Evolutionary conservation across 192 early-diverging fungal species (phyloP), one percentile per base, ranked within the genome.

Genomic region (Backusella morwellensis): DNA sequence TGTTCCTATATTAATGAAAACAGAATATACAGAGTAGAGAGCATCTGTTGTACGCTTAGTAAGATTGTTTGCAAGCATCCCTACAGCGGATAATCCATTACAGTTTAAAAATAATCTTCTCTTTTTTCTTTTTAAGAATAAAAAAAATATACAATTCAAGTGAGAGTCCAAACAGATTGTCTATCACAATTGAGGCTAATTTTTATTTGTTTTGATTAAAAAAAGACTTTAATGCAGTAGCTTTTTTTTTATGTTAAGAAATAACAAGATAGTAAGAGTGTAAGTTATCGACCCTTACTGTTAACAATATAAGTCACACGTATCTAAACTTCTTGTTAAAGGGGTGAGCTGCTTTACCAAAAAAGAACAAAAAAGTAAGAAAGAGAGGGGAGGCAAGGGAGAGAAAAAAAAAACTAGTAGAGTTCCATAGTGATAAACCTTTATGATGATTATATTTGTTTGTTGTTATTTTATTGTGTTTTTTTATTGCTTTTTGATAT

Each of bases 261-360:
- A 29, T 63, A 63, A 29, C 26, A 63, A 21, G 52, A 8, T 29
- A 26, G 26, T 63, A 63, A 29, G 23, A 63, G 56, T 63, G 56
- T 63, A 63, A 63, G 26, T 29, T 11, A 63, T 29, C 56, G 29
- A 59, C 23, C 23, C 56, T 63, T 29, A 63, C 26, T 63, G 23
- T 63, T 63, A 26, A 11, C 26, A 29, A 29, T 63, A 63, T 11
- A 59, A 29, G 23, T 29, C 56, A 63, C 23, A 63, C 56, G 23
- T 29, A 63, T 63, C 56, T 63, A 63, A 63, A 29, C 56, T 63
- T 63, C 56, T 63, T 63, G 56, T 63, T 63, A 63, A 63, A 63
- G 56, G 56, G 56, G 56, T 29, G 21, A 63, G 56, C 11, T 26
- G 12, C 21, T 29, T 63, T 63, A 29, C 56, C 26, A 63, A 63